phyloP scores from a whole-genome alignment of 345 rosid genomes.

The Linum usitatissimum region DNA sequence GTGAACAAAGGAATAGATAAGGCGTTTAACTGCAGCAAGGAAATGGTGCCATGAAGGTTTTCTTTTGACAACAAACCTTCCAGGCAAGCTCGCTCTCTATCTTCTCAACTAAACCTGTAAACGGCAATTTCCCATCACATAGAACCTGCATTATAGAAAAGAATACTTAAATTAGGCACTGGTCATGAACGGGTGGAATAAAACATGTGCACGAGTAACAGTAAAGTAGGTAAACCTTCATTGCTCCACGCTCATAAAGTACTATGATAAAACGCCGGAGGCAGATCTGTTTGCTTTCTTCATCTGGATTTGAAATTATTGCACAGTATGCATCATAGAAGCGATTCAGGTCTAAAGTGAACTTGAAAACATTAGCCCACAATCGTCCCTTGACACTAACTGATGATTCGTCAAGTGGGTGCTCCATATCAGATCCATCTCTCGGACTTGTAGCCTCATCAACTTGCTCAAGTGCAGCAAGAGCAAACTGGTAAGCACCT shows the following conservation, averaged over 20 bases:
- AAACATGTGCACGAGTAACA: background rate
- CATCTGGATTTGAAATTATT: slow-evolving; percentile 93
- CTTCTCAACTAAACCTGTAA: slow-evolving; percentile 76
- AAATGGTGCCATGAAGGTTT: slow-evolving; percentile 10
- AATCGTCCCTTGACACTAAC: slow-evolving; percentile 58
- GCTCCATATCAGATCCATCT: slow-evolving; percentile 25
- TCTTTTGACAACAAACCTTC: slow-evolving; percentile 52
- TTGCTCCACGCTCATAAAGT: slow-evolving; percentile 70
- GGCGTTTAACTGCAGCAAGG: slow-evolving; percentile 4
- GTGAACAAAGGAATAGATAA: slow-evolving; percentile 17
- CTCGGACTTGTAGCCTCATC: slow-evolving; percentile 55
- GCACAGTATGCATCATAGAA: slow-evolving; percentile 92
- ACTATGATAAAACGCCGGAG: slow-evolving; percentile 83
- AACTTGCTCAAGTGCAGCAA: slow-evolving; percentile 96
- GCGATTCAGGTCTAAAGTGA: slow-evolving; percentile 74
- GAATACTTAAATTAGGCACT: no score
- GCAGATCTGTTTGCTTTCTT: slow-evolving; percentile 89
- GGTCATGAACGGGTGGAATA: background rate
- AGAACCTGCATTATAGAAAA: slow-evolving; percentile 38
- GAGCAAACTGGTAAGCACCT: slow-evolving; percentile 95
- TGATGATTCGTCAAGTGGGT: slow-evolving; percentile 39
- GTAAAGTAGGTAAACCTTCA: slow-evolving; percentile 43
- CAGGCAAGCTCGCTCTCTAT: slow-evolving; percentile 84
- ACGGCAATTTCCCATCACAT: slow-evolving; percentile 80
- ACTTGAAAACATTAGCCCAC: slow-evolving; percentile 95